These are phyloP conservation scores for Obba rivulosa DNA, from an alignment of 768 basidiomycete species.

Conservation along the genomic window DNA sequence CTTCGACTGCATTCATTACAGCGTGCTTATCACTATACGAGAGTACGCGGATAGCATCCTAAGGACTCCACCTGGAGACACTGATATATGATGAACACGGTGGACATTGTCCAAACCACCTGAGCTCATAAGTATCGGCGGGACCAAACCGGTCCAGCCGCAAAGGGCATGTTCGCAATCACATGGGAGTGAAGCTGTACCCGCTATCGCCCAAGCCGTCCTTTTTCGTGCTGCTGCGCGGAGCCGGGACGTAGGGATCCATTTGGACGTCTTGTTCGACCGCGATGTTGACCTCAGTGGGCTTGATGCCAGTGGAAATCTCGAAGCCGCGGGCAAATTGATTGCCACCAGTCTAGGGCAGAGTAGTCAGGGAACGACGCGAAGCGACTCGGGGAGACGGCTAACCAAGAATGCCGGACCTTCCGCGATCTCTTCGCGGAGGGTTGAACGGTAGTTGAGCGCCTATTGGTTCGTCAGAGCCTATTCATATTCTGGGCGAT, in stretches of 20 bases:
- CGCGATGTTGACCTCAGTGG: constrained; percentile 1
- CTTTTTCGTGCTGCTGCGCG: too few relatives aligned
- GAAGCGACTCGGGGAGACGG: neutral
- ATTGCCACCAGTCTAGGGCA: neutral
- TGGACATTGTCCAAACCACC: too few relatives aligned
- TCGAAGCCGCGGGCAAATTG: neutral
- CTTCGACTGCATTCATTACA: too few relatives aligned
- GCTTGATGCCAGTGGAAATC: neutral
- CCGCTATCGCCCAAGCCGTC: too few relatives aligned
- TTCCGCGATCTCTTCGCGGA: constrained; percentile 5
- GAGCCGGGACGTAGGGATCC: neutral
- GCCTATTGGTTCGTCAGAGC: neutral
- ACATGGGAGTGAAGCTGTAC: too few relatives aligned
- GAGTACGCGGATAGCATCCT: too few relatives aligned
- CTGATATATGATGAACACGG: too few relatives aligned
- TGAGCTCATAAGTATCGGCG: too few relatives aligned
- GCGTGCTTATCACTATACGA: too few relatives aligned
- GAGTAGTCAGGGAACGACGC: neutral
- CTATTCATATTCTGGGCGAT: neutral
- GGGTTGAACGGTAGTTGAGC: constrained; percentile 5
- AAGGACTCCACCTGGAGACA: too few relatives aligned
- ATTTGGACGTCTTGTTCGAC: constrained; percentile 4
- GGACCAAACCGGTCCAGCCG: too few relatives aligned
- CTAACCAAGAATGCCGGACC: neutral
- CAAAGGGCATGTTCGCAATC: too few relatives aligned